Evolutionary conservation across 2,329 filamentous ascomycete species (phyloP), one percentile per base, ranked within the genome.

Genomic region (Dactylellina sp.): DNA sequence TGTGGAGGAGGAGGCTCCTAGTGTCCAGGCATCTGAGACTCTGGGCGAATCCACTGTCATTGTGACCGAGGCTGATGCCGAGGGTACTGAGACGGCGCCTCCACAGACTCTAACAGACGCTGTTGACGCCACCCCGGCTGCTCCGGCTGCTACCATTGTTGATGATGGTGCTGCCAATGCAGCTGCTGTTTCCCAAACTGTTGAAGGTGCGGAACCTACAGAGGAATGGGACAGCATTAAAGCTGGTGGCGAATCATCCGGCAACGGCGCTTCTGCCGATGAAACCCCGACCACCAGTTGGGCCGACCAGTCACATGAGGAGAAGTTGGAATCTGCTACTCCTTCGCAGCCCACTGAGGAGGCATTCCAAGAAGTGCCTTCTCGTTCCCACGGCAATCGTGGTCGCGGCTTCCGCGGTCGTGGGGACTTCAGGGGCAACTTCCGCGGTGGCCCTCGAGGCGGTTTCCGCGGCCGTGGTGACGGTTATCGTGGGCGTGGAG

Each of bases 401-500:
- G 81, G 81, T 53, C 82, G 82, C 59, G 79, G 79, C n/a, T 78
- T 79, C 55, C 79, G 81, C 55, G 80, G 80, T 44, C 72, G 79
- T 20, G 78, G 76, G 77, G 82, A 74, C 80, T 82, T 77, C 81
- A 68, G 82, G 82, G 75, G 80, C 81, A 74, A 79, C 78, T 40
- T 22, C 79, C 78, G 61, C 77, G 66, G 79, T 49, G 78, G 77
- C 40, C 76, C 72, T 46, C 76, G 79, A 68, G 79, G 79, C 24
- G 65, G 71, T 7, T 78, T 76, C 68, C 77, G 80, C 57, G 76
- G 78, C 40, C 77, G 79, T 62, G 77, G 80, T 53, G 80, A 81
- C 37, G 79, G 84, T 39, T 81, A 82, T 74, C 83, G 85, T 62
- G 84, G 85, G 18, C 77, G 80, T 75, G 79, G 80, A 62, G 78